Base-by-base conservation (phyloP, 2,329 filamentous ascomycete species). In the Epichloe coenophiala region DNA sequence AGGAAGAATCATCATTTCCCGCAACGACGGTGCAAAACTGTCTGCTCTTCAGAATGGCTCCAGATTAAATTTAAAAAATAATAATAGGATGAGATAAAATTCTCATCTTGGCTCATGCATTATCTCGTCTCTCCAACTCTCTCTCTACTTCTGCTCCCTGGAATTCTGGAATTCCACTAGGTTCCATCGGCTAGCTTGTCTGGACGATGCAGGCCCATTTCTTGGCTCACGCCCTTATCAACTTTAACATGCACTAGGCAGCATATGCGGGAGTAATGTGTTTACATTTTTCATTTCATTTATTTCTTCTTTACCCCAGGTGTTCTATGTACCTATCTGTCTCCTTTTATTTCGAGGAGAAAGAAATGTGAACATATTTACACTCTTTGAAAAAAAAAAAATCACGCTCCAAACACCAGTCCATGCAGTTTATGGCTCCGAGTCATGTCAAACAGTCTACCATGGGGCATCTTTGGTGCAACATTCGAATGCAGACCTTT, bases 331-430 rank as follows among this genome's bases (percentile, higher is more conserved):
- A 55, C 41, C 54, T 55, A 52, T 48, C 45, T 56, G 43, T 41
- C 54, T 52, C 54, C 27, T 27, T 56, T 51, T 53, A 57, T 52
- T 54, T 33, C 40, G 52, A 55, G 56, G 57, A 46, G 33, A 51
- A 49, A 45, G 54, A 45, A 45, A 51, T 31, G 38, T 48, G 40
- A 45, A 44, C 44, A 48, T 53, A 57, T 33, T 47, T 54, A 59
- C 56, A 55, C 44, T 53, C 55, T 54, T 51, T 11, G 47, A 56
- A 31, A 57, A 35, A 21, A 17, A 17, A 17, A 17, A 19, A 49
- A 56, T 54, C n/a, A 33, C 19, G 15, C 39, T 44, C 38, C 44
- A 31, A 51, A 49, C 49, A 27, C 50, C 50, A 9, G n/a, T 27
- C 48, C 39, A 48, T 50, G 44, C 38, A 52, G 12, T 37, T 21